Evolutionary conservation across 345 rosid species (phyloP), one percentile per base, ranked within the genome.

Genomic region (Hypericum perforatum): DNA sequence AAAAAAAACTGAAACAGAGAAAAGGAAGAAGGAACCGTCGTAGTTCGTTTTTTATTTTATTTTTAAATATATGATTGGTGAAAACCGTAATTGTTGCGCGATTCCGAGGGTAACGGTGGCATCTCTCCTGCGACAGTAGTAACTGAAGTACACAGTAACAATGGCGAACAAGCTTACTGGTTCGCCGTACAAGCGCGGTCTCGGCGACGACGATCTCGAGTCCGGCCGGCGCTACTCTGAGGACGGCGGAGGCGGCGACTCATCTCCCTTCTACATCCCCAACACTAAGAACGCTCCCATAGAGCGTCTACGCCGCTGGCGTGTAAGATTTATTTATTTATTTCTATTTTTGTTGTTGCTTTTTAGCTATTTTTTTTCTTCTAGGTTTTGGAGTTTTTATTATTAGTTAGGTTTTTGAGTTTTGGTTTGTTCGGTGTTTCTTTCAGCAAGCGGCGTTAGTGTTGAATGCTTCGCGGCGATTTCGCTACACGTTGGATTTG

Each of bases 61-160:
- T 22, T 22, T 22, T 1, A 1, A 1, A 22, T 22, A 1, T 22
- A 22, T 22, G 32, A 1, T 22, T 22, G n/a, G n/a, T n/a, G n/a
- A n/a, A n/a, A n/a, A n/a, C n/a, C 32, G 32, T 22, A 22, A 22
- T 22, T 22, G 4, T 22, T 22, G 32, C 32, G 32, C 1, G 32
- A 22, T 22, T 22, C 32, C 32, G 32, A 22, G 32, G 32, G 63
- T 36, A 9, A 41, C 66, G 60, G 67, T 61, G 67, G 60, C 72
- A 62, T 62, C 63, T 67, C 67, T 62, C 72, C 72, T 62, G 67
- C 67, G 72, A 67, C 71, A 67, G 66, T 50, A 9, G 32, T 14
- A 45, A 45, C 37, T 22, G 32, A 22, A 22, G 32, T 22, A 22
- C n/a, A 22, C 32, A 22, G 32, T 22, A 22, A 11, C 9, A 51